Evolutionary conservation across 441 rosid species (phyloP).

Genomic region (Erysimum cheiri): DNA sequence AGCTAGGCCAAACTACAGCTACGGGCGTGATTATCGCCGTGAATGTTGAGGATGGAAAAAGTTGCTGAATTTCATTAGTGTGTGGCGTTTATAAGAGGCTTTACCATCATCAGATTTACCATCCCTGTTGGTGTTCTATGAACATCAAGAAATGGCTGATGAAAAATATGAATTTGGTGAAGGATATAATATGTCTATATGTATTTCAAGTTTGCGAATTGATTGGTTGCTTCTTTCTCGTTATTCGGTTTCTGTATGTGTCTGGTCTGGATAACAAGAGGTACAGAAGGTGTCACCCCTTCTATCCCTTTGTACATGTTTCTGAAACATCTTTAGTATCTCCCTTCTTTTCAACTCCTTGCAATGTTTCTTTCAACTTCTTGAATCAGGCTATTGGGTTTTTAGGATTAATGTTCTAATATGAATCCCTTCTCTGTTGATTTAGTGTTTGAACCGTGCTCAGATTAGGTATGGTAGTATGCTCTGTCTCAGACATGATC

Average conservation of each 20-base stretch:
- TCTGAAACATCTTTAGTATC: constrained; percentile 18
- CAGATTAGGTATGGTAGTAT: constrained; percentile 15
- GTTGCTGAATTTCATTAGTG: constrained; percentile 30
- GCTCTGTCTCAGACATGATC: constrained; percentile 20
- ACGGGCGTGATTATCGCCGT: constrained; percentile 47
- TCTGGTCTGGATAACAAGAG: constrained; percentile 37
- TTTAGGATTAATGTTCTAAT: neutral
- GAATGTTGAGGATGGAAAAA: constrained; percentile 43
- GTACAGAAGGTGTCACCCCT: constrained; percentile 1
- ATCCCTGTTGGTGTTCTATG: constrained; percentile 28
- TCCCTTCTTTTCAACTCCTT: constrained; percentile 12
- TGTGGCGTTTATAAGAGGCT: constrained; percentile 22
- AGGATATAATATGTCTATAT: constrained; percentile 30
- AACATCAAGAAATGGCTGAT: constrained; percentile 27
- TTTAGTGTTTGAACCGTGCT: constrained; percentile 12
- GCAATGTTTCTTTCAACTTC: constrained; percentile 21
- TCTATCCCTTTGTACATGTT: constrained; percentile 34
- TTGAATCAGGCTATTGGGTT: constrained; percentile 18
- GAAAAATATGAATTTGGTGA: constrained; percentile 31
- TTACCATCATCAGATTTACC: constrained; percentile 22
- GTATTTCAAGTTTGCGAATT: constrained; percentile 29
- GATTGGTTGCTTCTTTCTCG: constrained; percentile 27
- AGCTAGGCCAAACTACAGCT: constrained; percentile 48
- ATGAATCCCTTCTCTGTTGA: constrained; percentile 20
- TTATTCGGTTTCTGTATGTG: constrained; percentile 21